These are phyloP conservation scores for Musa itinerans DNA, from an alignment of 176 grass and related monocot genomes.

Conservation along the genomic window DNA sequence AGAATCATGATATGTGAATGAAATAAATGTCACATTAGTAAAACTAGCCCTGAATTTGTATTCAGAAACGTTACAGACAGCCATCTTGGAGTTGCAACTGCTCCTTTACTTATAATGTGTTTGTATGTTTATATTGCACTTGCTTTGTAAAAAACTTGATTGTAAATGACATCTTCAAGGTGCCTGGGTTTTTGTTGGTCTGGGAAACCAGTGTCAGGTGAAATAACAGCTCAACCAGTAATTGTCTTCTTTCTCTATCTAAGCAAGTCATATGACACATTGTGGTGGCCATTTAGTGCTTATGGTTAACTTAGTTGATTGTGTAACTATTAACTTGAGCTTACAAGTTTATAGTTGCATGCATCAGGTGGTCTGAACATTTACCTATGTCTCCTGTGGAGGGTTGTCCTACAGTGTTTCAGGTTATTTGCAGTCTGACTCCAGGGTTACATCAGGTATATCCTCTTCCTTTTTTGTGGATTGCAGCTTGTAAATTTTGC, in stretches of 20 bases:
- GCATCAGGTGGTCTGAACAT: slow-evolving; percentile 76
- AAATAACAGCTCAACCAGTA: no score
- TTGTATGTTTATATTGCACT: no score
- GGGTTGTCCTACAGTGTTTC: slow-evolving; percentile 75
- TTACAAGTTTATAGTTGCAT: slow-evolving; percentile 3
- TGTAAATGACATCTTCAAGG: no score
- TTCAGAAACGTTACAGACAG: no score
- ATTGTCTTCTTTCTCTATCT: background rate
- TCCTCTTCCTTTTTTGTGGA: background rate
- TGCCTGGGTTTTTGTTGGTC: no score
- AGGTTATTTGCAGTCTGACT: slow-evolving; percentile 57
- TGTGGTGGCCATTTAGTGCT: background rate
- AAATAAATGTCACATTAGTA: no score
- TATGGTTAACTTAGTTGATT: background rate
- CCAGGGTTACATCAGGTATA: slow-evolving; percentile 69
- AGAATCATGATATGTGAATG: background rate
- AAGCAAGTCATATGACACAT: background rate
- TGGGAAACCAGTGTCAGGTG: no score
- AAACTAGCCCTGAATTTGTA: no score
- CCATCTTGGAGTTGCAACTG: no score
- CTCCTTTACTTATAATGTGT: no score
- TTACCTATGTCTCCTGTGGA: slow-evolving; percentile 86
- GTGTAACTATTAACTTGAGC: background rate
- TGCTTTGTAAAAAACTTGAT: no score
- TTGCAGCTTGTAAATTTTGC: background rate